These are phyloP conservation scores for Bombardia bombarda DNA, from an alignment of 495 filamentous ascomycete species.

Conservation along the genomic window DNA sequence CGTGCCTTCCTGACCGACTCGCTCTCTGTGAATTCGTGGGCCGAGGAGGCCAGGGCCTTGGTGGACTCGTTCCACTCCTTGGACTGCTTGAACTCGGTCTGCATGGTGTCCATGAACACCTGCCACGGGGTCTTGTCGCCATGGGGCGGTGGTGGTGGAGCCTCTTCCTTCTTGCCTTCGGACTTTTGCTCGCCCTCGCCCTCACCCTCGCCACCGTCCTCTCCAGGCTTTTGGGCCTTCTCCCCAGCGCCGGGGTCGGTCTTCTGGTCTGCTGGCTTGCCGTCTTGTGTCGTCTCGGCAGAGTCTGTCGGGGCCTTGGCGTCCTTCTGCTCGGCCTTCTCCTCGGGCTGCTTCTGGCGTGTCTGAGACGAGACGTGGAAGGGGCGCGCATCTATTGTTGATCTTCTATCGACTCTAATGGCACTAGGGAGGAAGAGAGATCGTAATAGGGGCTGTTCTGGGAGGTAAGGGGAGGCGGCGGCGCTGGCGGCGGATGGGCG, in stretches of 20 bases:
- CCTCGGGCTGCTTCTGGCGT: constrained; percentile 23
- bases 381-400: constrained; percentile 23
- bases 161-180: constrained; percentile 60
- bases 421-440: constrained; percentile 37
- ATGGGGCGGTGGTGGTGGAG: constrained; percentile 87
- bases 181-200: constrained; percentile 38
- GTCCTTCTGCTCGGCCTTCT: constrained; percentile 18
- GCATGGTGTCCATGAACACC: constrained; percentile 93
- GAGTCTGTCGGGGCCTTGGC: constrained; percentile 1
- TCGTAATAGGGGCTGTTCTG: constrained; percentile 24
- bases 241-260: constrained; percentile 24
- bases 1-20: constrained; percentile 82
- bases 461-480: too few relatives aligned
- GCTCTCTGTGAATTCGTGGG: constrained; percentile 87
- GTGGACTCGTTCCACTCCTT: constrained; percentile 99
- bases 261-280: neutral
- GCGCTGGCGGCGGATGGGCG: constrained; percentile 18
- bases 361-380: constrained; percentile 35
- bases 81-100: constrained; percentile 87
- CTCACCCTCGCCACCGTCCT: constrained; percentile 41
- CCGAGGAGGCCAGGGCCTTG: constrained; percentile 80
- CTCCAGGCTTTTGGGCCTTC: constrained; percentile 18
- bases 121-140: constrained; percentile 98
- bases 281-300: neutral
- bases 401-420: constrained; percentile 23